These are phyloP conservation scores for Fusarium papillatum DNA, from an alignment of 2,329 filamentous ascomycete genomes.

Conservation along the genomic window DNA sequence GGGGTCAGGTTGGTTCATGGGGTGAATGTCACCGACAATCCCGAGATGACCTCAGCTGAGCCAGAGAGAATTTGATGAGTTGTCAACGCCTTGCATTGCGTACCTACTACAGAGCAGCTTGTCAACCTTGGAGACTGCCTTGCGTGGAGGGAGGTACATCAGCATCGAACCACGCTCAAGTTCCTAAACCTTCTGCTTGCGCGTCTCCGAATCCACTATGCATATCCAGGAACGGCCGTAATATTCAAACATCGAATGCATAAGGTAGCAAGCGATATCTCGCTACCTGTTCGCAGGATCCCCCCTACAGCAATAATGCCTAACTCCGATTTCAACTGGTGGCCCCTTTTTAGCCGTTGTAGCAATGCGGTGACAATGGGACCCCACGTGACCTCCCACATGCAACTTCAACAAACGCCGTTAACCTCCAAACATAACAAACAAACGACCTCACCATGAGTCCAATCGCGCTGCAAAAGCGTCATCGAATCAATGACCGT, in stretches of 20 bases:
- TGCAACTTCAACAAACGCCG: background rate
- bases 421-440: background rate
- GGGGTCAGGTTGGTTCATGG: conserved; percentile 1
- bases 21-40: conserved; percentile 26
- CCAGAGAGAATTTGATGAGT: background rate
- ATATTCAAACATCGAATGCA: background rate
- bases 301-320: background rate
- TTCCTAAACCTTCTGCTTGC: background rate
- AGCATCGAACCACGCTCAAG: background rate
- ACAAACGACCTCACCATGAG: background rate
- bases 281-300: background rate
- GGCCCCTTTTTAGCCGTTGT: background rate
- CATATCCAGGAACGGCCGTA: background rate
- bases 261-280: background rate
- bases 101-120: background rate
- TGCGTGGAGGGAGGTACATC: background rate
- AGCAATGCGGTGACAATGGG: background rate
- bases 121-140: background rate
- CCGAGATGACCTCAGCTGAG: conserved; percentile 30
- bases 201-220: background rate
- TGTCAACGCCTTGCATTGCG: background rate
- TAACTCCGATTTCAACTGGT: background rate
- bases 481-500: background rate
- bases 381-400: background rate
- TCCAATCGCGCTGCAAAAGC: background rate